Evolutionary conservation across 352 stramenopile genomes (phyloP), one percentile per base, ranked within the genome.

Genomic region (Pythium chondricola): DNA sequence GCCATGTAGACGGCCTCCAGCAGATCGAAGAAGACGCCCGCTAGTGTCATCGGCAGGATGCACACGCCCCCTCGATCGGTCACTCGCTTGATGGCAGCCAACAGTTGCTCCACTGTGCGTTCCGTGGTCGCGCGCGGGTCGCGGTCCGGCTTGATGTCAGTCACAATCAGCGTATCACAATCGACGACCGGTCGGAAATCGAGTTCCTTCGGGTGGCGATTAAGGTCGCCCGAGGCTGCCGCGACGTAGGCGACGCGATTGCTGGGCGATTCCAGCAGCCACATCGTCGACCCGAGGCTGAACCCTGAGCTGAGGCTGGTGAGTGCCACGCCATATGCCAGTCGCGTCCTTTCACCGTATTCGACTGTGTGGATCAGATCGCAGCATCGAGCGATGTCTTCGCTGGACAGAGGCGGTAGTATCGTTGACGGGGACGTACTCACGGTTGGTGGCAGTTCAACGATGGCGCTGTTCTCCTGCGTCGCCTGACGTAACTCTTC

Each of bases 121-220:
- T 88, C 77, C 17, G 74, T 92, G 11, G 68, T 90, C 1, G 69
- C 55, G 44, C 85, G 78, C 2, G 82, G 79, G 47, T 88, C 78
- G 2, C 83, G 72, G 50, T 92, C 73, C 0, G 69, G 65, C 51
- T 87, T 88, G 25, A 94, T 50, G 56, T 91, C 76, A 0, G 83
- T 86, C 26, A 94, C 44, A 16, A 94, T 48, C 31, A 94, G 61
- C 25, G 79, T 81, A 33, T 94, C 83, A 48, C 77, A 89, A 49
- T 91, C 76, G 4, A 89, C 68, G 4, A 89, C 59, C 8, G 76
- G 76, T 16, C 79, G 43, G 44, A 94, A 52, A 40, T 94, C 83
- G 17, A 94, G 62, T 30, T 90, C 79, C 41, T 88, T 88, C 18
- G 83, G 79, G 56, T 94, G 81, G 24, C 83, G 76, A 46, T 89